Evolutionary conservation across 2,329 filamentous ascomycete species (phyloP), one percentile per base, ranked within the genome.

Genomic region (Coniochaeta prunicola): DNA sequence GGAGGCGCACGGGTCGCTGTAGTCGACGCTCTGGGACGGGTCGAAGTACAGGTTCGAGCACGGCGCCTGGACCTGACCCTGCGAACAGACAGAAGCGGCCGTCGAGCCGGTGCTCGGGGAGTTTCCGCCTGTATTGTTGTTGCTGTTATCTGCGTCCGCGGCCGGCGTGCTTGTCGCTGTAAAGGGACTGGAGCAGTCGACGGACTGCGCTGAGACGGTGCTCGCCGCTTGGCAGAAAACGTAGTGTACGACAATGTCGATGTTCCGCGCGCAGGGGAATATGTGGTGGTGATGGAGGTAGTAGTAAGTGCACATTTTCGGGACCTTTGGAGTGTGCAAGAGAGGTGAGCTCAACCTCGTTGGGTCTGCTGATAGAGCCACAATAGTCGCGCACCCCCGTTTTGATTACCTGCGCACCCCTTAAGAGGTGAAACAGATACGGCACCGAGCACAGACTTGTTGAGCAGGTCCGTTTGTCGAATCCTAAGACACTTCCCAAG

Each of bases 231-330:
- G 57, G 62, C 78, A 81, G 66, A 75, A 80, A 28, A 67, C 67
- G 67, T 80, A 81, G 63, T 77, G 73, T 38, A 74, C 65, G 12
- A 68, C 67, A 60, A 75, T 75, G 58, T 75, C 73, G 57, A 78
- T 68, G 30, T 71, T 69, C 8, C 73, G 73, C 17, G 63, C 63
- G 63, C 78, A 81, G 6, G 77, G 75, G 26, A 71, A 66, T 31
- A 75, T 64, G 63, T 80, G 80, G 65, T 83, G 80, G 66, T 80
- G 75, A 64, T 82, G 79, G 45, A 80, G 70, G 64, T 78, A 78
- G 62, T 78, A 76, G 68, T 76, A 77, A 60, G 71, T 75, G 64
- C 80, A 82, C 80, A 83, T 83, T n/a, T 24, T 64, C 56, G 13
- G 6, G 4, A 17, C 12, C n/a, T n/a, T 28, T n/a, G 19, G 28